These are phyloP conservation scores for Phaffia rhodozyma DNA, from an alignment of 1,284 basidiomycete genomes.

Conservation along the genomic window DNA sequence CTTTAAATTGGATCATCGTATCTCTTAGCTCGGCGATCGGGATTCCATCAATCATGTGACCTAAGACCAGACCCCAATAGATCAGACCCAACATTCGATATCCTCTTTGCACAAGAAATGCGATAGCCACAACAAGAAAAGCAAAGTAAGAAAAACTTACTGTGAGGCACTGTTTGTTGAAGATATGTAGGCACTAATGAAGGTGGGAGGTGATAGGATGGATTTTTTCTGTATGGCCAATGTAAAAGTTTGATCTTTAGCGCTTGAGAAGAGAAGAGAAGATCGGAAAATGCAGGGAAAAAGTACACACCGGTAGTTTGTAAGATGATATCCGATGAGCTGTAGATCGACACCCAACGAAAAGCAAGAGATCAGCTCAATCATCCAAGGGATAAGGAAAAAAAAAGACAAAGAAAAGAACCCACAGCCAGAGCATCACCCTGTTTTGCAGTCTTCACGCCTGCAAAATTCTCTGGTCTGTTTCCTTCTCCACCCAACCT, in stretches of 20 bases:
- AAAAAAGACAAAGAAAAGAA: neutral
- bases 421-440: neutral
- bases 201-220: constrained; percentile 12
- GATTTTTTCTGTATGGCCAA: neutral
- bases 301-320: constrained; percentile 6
- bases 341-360: neutral
- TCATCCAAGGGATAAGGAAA: too few species aligned
- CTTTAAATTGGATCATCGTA: constrained; percentile 6
- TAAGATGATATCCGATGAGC: constrained; percentile 14
- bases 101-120: neutral
- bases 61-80: neutral
- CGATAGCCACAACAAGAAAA: too few species aligned
- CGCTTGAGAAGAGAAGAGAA: neutral
- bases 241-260: neutral
- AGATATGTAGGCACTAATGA: constrained; percentile 13
- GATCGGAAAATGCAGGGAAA: neutral
- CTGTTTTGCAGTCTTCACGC: too few species aligned
- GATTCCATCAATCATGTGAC: neutral
- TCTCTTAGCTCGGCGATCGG: constrained; percentile 1
- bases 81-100: neutral
- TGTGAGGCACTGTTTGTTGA: constrained; percentile 12
- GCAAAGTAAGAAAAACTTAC: neutral
- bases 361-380: neutral
- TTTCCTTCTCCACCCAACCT: too few species aligned
- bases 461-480: too few species aligned